Conservation (phyloP, 2,329 filamentous ascomycete species). For the Aspergillus fructus region DNA sequence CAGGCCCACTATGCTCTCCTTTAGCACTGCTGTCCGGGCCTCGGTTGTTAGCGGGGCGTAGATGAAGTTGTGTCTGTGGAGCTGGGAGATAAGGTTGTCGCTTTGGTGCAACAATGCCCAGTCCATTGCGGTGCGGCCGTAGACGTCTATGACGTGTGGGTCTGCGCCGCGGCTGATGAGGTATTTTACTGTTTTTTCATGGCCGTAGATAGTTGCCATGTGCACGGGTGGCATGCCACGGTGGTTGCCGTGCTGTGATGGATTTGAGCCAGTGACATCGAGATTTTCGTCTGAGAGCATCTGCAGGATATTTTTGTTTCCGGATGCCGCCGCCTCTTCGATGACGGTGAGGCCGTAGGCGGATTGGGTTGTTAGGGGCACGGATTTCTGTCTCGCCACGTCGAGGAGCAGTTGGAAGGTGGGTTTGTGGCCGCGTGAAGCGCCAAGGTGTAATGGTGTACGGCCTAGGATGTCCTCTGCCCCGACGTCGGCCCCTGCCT, state of each 20-base stretch:
- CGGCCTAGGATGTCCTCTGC: neutral
- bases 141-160: neutral
- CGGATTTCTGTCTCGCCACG: neutral
- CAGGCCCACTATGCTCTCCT: neutral
- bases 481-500: neutral
- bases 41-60: neutral
- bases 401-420: neutral
- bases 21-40: neutral
- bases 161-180: neutral
- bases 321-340: neutral
- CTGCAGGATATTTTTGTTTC: neutral
- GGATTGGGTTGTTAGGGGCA: neutral
- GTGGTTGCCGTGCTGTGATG: neutral
- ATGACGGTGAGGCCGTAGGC: neutral
- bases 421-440: neutral
- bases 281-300: neutral
- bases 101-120: neutral
- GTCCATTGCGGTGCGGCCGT: neutral
- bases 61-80: neutral
- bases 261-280: neutral
- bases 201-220: neutral
- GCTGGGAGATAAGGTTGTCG: accelerated
- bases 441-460: neutral
- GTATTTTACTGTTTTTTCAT: neutral
- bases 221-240: neutral